These are phyloP conservation scores for Canavalia ensiformis DNA, from an alignment of 306 rosid species.

Conservation along the genomic window DNA sequence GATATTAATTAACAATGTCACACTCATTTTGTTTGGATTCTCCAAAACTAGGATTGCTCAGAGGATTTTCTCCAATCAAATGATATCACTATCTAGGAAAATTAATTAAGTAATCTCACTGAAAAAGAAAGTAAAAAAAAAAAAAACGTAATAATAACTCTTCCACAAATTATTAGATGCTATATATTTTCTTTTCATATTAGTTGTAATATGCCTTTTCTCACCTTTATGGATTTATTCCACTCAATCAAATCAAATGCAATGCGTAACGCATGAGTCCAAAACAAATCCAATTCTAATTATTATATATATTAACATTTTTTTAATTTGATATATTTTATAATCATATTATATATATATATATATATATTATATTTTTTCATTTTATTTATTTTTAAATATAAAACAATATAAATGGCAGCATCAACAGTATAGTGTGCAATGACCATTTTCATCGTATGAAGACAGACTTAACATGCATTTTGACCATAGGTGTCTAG, in stretches of 20 bases:
- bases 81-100: neutral
- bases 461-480: neutral
- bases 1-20: neutral
- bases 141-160: neutral
- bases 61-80: neutral
- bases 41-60: neutral
- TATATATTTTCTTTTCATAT: neutral
- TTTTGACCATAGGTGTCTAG: constrained; percentile 16
- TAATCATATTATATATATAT: no score
- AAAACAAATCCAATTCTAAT: neutral
- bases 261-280: neutral
- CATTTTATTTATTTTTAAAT: no score
- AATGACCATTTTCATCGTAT: neutral
- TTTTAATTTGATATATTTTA: no score
- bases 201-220: neutral
- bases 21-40: constrained; percentile 13
- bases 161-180: neutral
- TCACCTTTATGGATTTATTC: neutral
- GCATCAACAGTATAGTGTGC: neutral
- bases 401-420: neutral
- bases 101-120: neutral
- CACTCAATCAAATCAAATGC: neutral
- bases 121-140: neutral
- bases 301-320: no score
- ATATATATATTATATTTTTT: no score